A percentile compares a stretch with the other conserved stretches of the same genome.
phyloP scores from a whole-genome alignment of 768 basidiomycete species.

The Xerocomellus chrysenteron region DNA sequence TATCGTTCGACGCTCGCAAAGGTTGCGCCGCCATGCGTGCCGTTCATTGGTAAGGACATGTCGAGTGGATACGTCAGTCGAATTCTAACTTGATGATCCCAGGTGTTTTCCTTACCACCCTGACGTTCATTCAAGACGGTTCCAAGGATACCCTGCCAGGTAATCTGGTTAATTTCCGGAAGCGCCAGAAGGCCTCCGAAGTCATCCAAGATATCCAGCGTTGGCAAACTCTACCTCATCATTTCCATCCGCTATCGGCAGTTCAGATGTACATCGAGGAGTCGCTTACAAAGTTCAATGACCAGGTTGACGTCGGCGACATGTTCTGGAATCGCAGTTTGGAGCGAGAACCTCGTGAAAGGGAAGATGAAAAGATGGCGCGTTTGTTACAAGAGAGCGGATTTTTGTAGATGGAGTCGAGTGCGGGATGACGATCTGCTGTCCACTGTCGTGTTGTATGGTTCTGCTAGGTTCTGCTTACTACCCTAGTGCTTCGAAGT shows the following conservation, averaged over 20 bases:
- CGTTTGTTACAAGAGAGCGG: constrained; percentile 85
- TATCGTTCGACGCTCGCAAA: constrained; percentile 82
- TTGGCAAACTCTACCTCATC: constrained; percentile 91
- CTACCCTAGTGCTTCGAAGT: constrained; percentile 5
- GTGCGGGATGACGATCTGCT: constrained; percentile 1
- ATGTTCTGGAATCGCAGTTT: constrained; percentile 85
- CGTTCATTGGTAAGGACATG: constrained; percentile 78
- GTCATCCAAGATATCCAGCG: constrained; percentile 96
- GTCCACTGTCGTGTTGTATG: constrained; percentile 22
- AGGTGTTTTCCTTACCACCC: constrained; percentile 95
- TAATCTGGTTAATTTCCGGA: constrained; percentile 90
- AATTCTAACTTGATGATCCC: constrained; percentile 3
- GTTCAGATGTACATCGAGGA: constrained; percentile 80
- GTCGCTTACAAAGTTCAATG: constrained; percentile 67
- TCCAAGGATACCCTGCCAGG: constrained; percentile 81
- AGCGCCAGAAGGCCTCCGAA: constrained; percentile 93
- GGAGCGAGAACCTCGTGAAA: constrained; percentile 88
- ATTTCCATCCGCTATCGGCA: constrained; percentile 64
- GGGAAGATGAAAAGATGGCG: constrained; percentile 97
- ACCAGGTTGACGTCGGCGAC: constrained; percentile 67
- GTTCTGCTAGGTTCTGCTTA: constrained; percentile 18
- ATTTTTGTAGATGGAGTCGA: constrained; percentile 53
- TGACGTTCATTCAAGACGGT: constrained; percentile 98
- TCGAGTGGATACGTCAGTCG: neutral
- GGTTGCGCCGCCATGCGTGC: constrained; percentile 91